phyloP scores from a whole-genome alignment of 176 grass and related monocot genomes.

The Ampelocalamus luodianensis region DNA sequence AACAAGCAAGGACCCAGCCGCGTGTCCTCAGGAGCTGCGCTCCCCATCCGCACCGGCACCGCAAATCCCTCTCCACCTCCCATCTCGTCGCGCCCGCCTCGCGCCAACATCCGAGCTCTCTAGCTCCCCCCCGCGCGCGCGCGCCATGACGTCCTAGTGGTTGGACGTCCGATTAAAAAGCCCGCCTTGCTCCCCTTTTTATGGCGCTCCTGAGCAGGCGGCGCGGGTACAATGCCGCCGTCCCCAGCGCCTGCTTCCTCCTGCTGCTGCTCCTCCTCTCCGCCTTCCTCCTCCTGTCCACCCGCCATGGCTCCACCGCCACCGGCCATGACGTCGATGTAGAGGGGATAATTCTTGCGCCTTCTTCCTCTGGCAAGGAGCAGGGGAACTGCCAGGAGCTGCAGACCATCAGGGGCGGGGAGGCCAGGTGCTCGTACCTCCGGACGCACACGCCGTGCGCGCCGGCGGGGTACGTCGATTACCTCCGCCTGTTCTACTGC shows the following conservation, averaged over 20 bases:
- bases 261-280: slow-evolving; percentile 36
- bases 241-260: slow-evolving; percentile 60
- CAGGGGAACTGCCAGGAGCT: slow-evolving; percentile 54
- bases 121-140: neutral
- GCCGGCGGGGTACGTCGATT: slow-evolving; percentile 68
- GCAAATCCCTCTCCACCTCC: slow-evolving; percentile 15
- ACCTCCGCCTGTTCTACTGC: slow-evolving; percentile 86
- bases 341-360: neutral
- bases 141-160: slow-evolving; percentile 40
- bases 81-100: neutral
- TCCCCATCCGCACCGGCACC: neutral
- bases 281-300: neutral
- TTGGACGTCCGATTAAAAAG: slow-evolving; percentile 31
- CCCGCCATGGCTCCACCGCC: neutral
- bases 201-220: slow-evolving; percentile 55
- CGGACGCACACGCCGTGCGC: slow-evolving; percentile 52
- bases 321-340: neutral
- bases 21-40: neutral
- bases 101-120: slow-evolving; percentile 15
- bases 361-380: neutral
- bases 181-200: slow-evolving; percentile 33
- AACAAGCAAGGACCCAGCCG: neutral
- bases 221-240: slow-evolving; percentile 51
- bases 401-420: slow-evolving; percentile 31
- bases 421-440: slow-evolving; percentile 59